Conservation (phyloP, 768 basidiomycete species). For the Boletus rubroflammeus region DNA sequence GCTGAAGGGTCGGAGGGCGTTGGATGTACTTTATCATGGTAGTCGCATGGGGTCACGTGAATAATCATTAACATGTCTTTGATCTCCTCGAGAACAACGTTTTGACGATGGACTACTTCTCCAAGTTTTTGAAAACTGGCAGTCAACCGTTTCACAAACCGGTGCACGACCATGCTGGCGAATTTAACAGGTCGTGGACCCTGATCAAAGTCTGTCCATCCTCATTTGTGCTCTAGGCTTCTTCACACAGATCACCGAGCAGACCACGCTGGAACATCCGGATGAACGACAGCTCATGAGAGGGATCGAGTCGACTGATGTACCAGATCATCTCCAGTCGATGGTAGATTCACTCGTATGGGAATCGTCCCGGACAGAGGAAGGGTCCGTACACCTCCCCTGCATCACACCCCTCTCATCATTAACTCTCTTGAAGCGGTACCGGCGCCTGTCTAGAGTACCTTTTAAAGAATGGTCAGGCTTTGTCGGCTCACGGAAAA, state of each 20-base stretch:
- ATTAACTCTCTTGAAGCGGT: slow-evolving; percentile 43
- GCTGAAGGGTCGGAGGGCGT: not conserved
- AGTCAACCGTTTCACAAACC: slow-evolving; percentile 46
- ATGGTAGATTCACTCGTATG: slow-evolving; percentile 85
- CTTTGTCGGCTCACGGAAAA: not conserved
- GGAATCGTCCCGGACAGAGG: slow-evolving; percentile 82
- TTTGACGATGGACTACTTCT: slow-evolving; percentile 74
- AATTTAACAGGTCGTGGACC: slow-evolving; percentile 76
- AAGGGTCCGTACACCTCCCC: slow-evolving; percentile 59
- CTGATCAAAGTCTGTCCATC: slow-evolving; percentile 55
- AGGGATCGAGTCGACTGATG: slow-evolving; percentile 79
- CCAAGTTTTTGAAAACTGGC: slow-evolving; percentile 60
- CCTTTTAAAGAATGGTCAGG: slow-evolving; percentile 78
- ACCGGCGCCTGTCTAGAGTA: slow-evolving; percentile 92
- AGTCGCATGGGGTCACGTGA: slow-evolving; percentile 12
- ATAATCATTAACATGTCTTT: not conserved
- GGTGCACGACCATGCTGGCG: slow-evolving; percentile 61
- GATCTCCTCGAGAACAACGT: not conserved
- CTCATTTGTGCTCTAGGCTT: not conserved
- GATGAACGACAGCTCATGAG: slow-evolving; percentile 84
- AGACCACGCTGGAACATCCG: slow-evolving; percentile 83
- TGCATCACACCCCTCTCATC: slow-evolving; percentile 1
- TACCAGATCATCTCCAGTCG: slow-evolving; percentile 68
- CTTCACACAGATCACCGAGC: slow-evolving; percentile 10
- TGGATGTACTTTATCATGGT: not conserved